phyloP scores from a whole-genome alignment of 179 eudicot genomes.

The Spergularia azorica region DNA sequence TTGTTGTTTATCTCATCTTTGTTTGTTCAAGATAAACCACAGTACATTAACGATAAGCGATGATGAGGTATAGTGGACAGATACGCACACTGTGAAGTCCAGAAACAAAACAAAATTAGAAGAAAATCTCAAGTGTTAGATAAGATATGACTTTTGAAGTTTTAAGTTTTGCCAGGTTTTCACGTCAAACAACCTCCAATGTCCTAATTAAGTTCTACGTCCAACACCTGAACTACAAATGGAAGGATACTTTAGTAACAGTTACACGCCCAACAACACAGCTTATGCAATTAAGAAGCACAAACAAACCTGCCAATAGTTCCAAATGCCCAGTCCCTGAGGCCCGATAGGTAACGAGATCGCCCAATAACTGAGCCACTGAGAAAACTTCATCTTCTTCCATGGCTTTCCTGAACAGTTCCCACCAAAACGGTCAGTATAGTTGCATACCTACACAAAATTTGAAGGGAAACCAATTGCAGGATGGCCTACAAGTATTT shows the following conservation, averaged over 20 bases:
- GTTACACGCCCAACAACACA: not conserved
- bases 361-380: slow-evolving; percentile 77
- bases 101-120: no score
- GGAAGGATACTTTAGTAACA: no score
- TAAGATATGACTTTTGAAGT: no score
- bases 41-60: no score
- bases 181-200: no score
- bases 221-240: not conserved
- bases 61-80: no score
- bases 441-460: not conserved
- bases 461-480: slow-evolving; percentile 15
- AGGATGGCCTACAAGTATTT: slow-evolving; percentile 68
- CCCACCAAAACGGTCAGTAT: slow-evolving; percentile 11
- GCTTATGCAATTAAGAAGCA: not conserved
- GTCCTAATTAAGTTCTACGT: not conserved
- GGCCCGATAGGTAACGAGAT: slow-evolving; percentile 79
- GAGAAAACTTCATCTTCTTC: slow-evolving; percentile 83
- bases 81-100: no score
- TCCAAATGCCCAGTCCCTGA: slow-evolving; percentile 81
- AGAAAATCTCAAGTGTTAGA: no score
- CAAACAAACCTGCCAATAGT: slow-evolving; percentile 66
- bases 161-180: no score
- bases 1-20: no score
- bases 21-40: no score
- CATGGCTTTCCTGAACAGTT: slow-evolving; percentile 42